Evolutionary conservation across 345 rosid species (phyloP).

Genomic region (Abelmoschus esculentus): DNA sequence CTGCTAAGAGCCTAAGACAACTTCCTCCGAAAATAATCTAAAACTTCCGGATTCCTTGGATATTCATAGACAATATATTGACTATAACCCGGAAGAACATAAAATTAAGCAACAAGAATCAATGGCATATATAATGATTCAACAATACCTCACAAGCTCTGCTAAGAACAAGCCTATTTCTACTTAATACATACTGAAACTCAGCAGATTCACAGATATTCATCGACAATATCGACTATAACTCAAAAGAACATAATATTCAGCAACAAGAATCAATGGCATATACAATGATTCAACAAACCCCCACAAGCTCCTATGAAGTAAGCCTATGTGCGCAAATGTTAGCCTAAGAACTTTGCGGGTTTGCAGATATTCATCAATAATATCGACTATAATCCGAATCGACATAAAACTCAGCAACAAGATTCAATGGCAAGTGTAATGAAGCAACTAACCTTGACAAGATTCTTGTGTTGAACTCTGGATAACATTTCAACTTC

Average conservation of each 20-base stretch:
- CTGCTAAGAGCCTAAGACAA: not conserved
- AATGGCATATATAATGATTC: not conserved
- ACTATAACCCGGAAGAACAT: not conserved
- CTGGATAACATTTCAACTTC: constrained; percentile 85
- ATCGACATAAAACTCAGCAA: not conserved
- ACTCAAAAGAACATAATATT: no score
- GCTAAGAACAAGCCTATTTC: not conserved
- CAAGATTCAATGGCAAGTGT: not conserved
- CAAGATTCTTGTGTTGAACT: constrained; percentile 90
- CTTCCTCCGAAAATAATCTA: not conserved
- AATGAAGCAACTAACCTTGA: constrained; percentile 48
- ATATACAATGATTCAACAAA: constrained; percentile 15
- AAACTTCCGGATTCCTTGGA: not conserved
- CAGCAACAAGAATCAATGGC: not conserved
- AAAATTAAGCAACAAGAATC: not conserved
- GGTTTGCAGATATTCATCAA: not conserved
- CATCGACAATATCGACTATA: not conserved
- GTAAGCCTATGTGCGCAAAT: not conserved
- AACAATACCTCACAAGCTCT: constrained; percentile 60
- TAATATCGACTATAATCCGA: not conserved
- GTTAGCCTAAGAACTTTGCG: not conserved
- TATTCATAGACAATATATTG: not conserved
- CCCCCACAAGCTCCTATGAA: constrained; percentile 45
- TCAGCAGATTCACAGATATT: not conserved
- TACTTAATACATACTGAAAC: not conserved